Evolutionary conservation across 1,284 basidiomycete genomes (phyloP), one percentile per base, ranked within the genome.

Genomic region (Ustilago loliicola): DNA sequence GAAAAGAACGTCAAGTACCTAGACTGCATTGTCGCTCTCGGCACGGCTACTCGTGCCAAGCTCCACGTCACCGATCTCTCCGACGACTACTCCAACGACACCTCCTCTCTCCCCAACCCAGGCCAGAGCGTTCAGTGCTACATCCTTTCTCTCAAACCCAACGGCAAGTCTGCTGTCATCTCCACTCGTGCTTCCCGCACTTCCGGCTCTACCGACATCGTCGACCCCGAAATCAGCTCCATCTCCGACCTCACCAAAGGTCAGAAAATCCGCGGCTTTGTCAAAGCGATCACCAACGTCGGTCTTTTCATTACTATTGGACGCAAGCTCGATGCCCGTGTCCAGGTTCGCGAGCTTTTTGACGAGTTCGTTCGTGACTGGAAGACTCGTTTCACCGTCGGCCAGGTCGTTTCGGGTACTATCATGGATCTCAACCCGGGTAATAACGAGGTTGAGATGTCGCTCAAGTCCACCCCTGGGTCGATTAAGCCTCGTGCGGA

Each of bases 271-370:
- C 90, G 94, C 60, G 96, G 96, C 13, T 94, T 97, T 84, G 91
- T 98, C 84, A 96, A 95, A 88, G 93, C 91, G 76, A 89, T 98
- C 51, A 90, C 91, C 23, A 92, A 94, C 57, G 76, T 80, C 27
- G 96, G 96, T 17, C 86, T 99, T n/a, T 98, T 97, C 83, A 94
- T 99, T 4, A 91, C 91, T 45, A 87, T 99, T 25, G 94, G 94
- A 19, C 90, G 92, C 56, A 90, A 90, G 55, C 88, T 97, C 36
- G 94, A 95, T 82, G 96, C 93, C 61, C 91, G 96, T 25, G 92
- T 98, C 27, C 95, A 96, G 87, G 98, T 98, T 86, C 92, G 91
- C 85, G 94, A 98, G 87, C 89, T 97, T 15, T 83, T 84, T 36
- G 85, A 86, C 69, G 78, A 34, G 94, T 96, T 86, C 93, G 96